Conservation (phyloP, 2,329 filamentous ascomycete genomes). For the Nannizziopsis arthrosporioides region DNA sequence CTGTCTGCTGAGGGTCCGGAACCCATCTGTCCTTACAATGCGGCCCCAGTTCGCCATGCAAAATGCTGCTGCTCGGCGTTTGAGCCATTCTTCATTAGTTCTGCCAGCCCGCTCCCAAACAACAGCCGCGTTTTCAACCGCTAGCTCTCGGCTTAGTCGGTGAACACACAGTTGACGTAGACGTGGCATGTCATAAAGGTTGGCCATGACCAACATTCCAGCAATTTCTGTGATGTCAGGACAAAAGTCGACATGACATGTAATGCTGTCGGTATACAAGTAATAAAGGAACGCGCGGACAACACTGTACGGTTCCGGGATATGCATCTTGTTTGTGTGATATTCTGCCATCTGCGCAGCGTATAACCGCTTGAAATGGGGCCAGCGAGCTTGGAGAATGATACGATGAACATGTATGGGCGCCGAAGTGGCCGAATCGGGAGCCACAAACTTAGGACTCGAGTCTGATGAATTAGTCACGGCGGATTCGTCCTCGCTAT, state of each 20-base stretch:
- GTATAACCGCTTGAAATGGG: constrained; percentile 87
- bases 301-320: constrained; percentile 87
- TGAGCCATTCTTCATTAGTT: constrained; percentile 86
- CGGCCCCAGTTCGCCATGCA: constrained; percentile 92
- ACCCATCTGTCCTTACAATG: constrained; percentile 78
- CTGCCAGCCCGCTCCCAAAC: constrained; percentile 91
- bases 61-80: constrained; percentile 73
- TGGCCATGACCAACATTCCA: constrained; percentile 90
- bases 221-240: constrained; percentile 69
- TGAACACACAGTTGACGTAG: constrained; percentile 85
- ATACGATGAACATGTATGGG: constrained; percentile 93
- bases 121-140: constrained; percentile 86
- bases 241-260: constrained; percentile 46
- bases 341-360: constrained; percentile 94
- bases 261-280: constrained; percentile 88
- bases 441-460: constrained; percentile 26
- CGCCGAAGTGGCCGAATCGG: constrained; percentile 49
- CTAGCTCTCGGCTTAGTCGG: constrained; percentile 75
- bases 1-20: constrained; percentile 63
- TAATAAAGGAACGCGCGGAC: constrained; percentile 94
- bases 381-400: constrained; percentile 90
- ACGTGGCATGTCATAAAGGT: constrained; percentile 94
- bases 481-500: constrained; percentile 57
- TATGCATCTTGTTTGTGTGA: constrained; percentile 94
- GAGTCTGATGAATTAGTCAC: constrained; percentile 24